Percentiles rank a stretch among this genome's conserved stretches.
Evolutionary conservation across 352 stramenopile genomes (phyloP).

Genomic region (Elongisporangium undulatum): DNA sequence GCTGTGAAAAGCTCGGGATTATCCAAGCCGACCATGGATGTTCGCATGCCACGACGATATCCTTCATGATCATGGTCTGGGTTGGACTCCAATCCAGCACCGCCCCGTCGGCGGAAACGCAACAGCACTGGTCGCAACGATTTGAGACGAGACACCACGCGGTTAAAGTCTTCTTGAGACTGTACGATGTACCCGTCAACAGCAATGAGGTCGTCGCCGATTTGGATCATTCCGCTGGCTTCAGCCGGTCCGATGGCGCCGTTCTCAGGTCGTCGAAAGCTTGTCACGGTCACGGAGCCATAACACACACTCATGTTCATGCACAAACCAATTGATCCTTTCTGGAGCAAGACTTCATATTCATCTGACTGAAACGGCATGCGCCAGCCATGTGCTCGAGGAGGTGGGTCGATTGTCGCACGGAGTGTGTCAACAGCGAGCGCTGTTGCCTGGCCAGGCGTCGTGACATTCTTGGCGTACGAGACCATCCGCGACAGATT

Average conservation of each 20-base stretch:
- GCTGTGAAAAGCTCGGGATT: conserved; percentile 70
- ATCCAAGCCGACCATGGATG: conserved; percentile 61
- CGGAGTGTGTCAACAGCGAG: conserved; percentile 70
- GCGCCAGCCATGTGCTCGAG: conserved; percentile 58
- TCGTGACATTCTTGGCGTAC: conserved; percentile 62
- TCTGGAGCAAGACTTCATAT: conserved; percentile 85
- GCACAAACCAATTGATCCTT: conserved; percentile 81
- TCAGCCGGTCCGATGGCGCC: conserved; percentile 76
- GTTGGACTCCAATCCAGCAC: conserved; percentile 30
- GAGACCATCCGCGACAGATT: conserved; percentile 38
- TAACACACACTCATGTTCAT: conserved; percentile 89
- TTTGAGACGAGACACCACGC: conserved; percentile 79
- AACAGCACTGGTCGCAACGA: conserved; percentile 71
- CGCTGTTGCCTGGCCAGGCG: conserved; percentile 52
- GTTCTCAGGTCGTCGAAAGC: conserved; percentile 72
- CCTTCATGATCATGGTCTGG: conserved; percentile 31
- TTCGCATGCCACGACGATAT: conserved; percentile 60
- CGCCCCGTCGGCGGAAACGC: conserved; percentile 65
- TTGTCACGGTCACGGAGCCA: conserved; percentile 76
- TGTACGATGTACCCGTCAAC: conserved; percentile 80
- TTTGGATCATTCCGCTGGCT: conserved; percentile 71
- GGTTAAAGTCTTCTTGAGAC: conserved; percentile 76
- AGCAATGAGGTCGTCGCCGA: conserved; percentile 75
- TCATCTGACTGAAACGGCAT: conserved; percentile 62
- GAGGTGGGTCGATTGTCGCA: conserved; percentile 33